Evolutionary conservation across 257 asterid genomes (phyloP), one percentile per base, ranked within the genome.

Genomic region (Sherardia arvensis): DNA sequence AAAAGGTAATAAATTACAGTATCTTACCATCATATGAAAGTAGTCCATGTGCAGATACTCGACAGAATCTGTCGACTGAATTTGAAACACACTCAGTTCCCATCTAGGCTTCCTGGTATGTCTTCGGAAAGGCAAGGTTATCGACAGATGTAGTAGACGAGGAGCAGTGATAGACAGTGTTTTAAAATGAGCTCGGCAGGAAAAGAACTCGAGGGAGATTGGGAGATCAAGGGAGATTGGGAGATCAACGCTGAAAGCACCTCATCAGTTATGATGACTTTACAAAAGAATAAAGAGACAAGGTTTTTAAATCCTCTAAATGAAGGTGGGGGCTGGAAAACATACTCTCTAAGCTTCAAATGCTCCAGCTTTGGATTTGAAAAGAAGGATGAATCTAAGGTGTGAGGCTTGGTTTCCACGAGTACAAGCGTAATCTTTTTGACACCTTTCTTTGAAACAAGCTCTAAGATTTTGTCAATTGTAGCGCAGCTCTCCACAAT

Each of bases 301-400:
- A 63, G 62, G 20, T 21, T 29, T 15, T 45, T 47, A 27, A 62
- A 70, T 40, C 69, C 69, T 51, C 21, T 28, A 10, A 70, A 70
- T 48, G 11, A 9, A 8, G 43, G 38, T 15, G 74, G 54, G 64
- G 60, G 51, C 12, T 3, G 7, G 20, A 69, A 26, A 12, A 38
- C 20, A 62, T 65, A 62, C 7, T 6, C 1, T 10, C 25, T 18
- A 11, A 69, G 64, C 12, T 0, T 1, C 26, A 69, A 9, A 54
- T 54, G 58, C 5, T 4, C 29, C 40, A 69, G 36, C 15, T 22
- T 22, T 8, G 3, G 20, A 45, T 48, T 38, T 17, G 30, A 21
- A 11, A 69, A 69, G 4, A 63, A 29, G 32, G 65, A 29, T 20
- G 32, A 12, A 21, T 53, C 69, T 62, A 70, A 11, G 26, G 25